These are phyloP conservation scores for Benincasa hispida DNA, from an alignment of 306 rosid genomes.

Conservation along the genomic window DNA sequence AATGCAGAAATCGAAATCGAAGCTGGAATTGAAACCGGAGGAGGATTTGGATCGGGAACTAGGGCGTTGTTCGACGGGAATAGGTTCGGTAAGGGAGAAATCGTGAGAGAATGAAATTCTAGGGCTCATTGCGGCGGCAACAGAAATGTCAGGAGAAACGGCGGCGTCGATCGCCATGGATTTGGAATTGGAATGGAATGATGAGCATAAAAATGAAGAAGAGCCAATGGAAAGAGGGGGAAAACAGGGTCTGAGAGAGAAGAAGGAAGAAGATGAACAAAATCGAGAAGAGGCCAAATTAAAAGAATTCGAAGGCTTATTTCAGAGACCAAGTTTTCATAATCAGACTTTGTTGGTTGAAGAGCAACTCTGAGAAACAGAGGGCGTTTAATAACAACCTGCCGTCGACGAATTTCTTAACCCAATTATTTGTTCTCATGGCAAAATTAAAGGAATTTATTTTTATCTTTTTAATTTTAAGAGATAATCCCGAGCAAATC, in stretches of 20 bases:
- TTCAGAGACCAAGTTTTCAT: background rate
- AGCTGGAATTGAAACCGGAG: conserved; percentile 37
- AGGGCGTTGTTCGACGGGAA: conserved; percentile 53
- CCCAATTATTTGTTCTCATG: background rate
- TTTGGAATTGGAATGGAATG: background rate
- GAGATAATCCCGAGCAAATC: too few species aligned
- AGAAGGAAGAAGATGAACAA: background rate
- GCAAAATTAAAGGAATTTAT: too few species aligned
- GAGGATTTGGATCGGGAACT: conserved; percentile 45
- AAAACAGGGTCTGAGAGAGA: too few species aligned
- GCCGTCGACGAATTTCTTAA: background rate
- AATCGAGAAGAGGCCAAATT: background rate
- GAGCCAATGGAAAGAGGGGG: background rate
- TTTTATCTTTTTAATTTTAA: too few species aligned
- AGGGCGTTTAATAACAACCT: background rate
- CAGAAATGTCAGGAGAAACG: conserved; percentile 44
- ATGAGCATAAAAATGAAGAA: background rate
- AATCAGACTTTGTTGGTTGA: background rate
- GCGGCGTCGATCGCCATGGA: conserved; percentile 43
- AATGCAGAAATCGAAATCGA: conserved; percentile 73
- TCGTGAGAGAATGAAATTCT: conserved; percentile 81
- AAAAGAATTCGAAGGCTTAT: background rate
- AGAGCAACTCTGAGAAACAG: background rate
- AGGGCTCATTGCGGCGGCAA: conserved; percentile 32
- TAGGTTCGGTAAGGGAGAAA: conserved; percentile 42